Evolutionary conservation across 768 basidiomycete genomes (phyloP), one percentile per base, ranked within the genome.

Genomic region (Pholiota microspora): DNA sequence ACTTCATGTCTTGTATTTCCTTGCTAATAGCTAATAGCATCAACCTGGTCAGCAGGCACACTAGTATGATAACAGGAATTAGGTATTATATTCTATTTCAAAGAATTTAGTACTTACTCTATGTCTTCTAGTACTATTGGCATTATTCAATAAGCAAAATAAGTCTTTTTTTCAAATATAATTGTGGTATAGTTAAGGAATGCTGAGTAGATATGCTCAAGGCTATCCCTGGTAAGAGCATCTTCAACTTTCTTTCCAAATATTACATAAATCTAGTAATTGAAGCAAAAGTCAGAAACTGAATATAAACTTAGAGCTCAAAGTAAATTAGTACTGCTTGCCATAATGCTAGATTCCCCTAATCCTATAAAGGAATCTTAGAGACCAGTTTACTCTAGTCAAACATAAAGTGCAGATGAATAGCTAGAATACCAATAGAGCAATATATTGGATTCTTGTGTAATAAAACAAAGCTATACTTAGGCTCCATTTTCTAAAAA

Each of bases 51-150:
- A 3, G 47, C 34, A 8, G 53, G 42, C 25, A 58, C 53, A 13
- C 57, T 58, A 25, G n/a, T n/a, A 50, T 21, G 50, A 38, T 49
- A n/a, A 49, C n/a, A 36, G 18, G 23, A 1, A 12, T 21, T 35
- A 9, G 4, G 25, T 34, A 1, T n/a, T 13, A 25, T 10, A 32
- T 13, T 13, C 35, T 45, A 46, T 16, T 24, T 5, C n/a, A 38
- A 10, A 49, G 2, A 7, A 27, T 6, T 23, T 23, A 46, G 21
- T 16, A 48, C 31, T 24, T 45, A 54, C 57, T 53, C 57, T 53
- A 58, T 58, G 23, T 58, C 57, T 32, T 58, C 57, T 12, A 58
- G 49, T 13, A 45, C 9, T 18, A 31, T 18, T 16, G 57, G 57
- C 8, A 58, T 21, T 10, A 53, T 49, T 28, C 49, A 42, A 13